A percentile compares a stretch with the other conserved stretches of the same genome.
These are phyloP conservation scores for Aspergillus asperescens DNA, from an alignment of 495 filamentous ascomycete genomes.

Conservation along the genomic window DNA sequence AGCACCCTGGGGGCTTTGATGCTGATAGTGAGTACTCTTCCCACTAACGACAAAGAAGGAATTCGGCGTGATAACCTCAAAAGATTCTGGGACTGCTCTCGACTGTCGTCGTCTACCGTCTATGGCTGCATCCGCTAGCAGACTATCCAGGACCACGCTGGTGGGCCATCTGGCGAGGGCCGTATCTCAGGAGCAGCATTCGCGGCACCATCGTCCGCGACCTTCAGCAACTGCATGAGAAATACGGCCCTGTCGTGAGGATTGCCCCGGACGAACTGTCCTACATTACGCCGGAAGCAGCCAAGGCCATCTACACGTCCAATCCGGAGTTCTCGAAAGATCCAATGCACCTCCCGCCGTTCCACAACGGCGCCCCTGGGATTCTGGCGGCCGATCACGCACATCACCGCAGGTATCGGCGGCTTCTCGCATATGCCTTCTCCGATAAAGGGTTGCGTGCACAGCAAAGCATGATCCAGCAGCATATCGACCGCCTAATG, in stretches of 20 bases:
- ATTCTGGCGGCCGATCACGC: background rate
- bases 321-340: background rate
- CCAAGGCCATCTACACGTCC: background rate
- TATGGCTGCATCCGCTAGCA: background rate
- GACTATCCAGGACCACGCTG: background rate
- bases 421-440: background rate
- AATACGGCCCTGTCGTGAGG: background rate
- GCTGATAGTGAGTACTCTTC: no score
- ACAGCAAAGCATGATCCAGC: background rate
- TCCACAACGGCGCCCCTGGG: background rate
- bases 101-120: background rate
- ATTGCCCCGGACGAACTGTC: conserved; percentile 1
- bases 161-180: background rate
- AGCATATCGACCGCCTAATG: background rate
- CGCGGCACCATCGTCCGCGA: background rate
- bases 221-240: background rate
- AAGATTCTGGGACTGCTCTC: background rate
- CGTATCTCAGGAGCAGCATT: background rate
- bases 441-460: background rate
- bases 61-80: background rate
- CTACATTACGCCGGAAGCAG: background rate
- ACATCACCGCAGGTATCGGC: background rate
- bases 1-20: no score
- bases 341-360: background rate
- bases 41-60: no score